These are phyloP conservation scores for Suzukiozyma palmioleophila DNA, from an alignment of 1,139 yeast species.

Conservation along the genomic window DNA sequence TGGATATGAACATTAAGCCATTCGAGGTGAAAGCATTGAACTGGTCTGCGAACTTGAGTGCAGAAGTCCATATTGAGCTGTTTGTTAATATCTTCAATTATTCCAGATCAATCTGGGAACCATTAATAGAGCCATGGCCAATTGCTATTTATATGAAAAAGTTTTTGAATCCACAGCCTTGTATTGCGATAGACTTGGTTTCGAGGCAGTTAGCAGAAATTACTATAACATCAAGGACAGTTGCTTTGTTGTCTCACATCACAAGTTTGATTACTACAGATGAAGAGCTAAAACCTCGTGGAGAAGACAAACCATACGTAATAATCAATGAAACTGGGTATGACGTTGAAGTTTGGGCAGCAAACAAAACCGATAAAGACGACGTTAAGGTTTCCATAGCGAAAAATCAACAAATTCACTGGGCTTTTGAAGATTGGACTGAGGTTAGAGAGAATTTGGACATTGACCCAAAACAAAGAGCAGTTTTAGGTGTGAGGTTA, in stretches of 20 bases:
- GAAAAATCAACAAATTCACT: slow-evolving; percentile 55
- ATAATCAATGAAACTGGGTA: slow-evolving; percentile 84
- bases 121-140: slow-evolving; percentile 86
- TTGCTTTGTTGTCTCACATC: slow-evolving; percentile 72
- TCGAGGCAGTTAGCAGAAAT: slow-evolving; percentile 77
- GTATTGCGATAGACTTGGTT: slow-evolving; percentile 56
- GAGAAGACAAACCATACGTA: slow-evolving; percentile 76
- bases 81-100: slow-evolving; percentile 82
- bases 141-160: slow-evolving; percentile 67
- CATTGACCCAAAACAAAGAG: slow-evolving; percentile 55
- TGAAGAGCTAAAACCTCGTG: slow-evolving; percentile 59
- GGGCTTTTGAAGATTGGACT: slow-evolving; percentile 97
- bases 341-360: slow-evolving; percentile 74
- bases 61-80: slow-evolving; percentile 65
- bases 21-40: slow-evolving; percentile 70
- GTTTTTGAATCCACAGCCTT: slow-evolving; percentile 38
- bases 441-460: slow-evolving; percentile 75
- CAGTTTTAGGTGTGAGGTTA: slow-evolving; percentile 58
- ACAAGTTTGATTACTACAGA: slow-evolving; percentile 53
- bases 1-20: slow-evolving; percentile 75
- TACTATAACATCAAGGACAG: slow-evolving; percentile 75
- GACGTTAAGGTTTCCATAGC: slow-evolving; percentile 30
- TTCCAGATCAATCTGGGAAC: slow-evolving; percentile 95
- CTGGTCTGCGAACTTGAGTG: slow-evolving; percentile 87
- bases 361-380: slow-evolving; percentile 22